A percentile compares a stretch with the other conserved stretches of the same genome.
Evolutionary conservation across 2,329 filamentous ascomycete species (phyloP).

Genomic region (Colletotrichum filicis): DNA sequence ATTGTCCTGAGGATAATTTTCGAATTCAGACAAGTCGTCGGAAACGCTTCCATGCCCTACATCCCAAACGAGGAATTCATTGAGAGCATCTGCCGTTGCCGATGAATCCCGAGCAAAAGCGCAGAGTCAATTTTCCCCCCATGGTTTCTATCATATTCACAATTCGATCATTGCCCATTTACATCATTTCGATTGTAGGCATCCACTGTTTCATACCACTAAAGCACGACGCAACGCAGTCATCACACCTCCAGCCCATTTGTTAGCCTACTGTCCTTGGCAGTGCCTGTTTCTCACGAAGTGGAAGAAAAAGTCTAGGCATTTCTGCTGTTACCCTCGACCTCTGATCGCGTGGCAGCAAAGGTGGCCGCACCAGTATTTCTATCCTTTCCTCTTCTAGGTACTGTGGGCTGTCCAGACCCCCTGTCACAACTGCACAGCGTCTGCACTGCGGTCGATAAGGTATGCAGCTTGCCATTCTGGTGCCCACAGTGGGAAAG

Average conservation of each 20-base stretch:
- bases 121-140: background rate
- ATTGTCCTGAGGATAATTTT: too few relatives aligned
- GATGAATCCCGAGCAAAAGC: background rate
- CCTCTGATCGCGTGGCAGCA: background rate
- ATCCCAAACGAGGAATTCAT: background rate
- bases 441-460: constrained; percentile 12
- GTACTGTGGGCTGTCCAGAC: background rate
- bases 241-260: background rate
- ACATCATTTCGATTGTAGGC: background rate
- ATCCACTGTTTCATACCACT: background rate
- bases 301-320: background rate
- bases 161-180: background rate
- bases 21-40: background rate
- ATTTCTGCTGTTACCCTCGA: background rate
- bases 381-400: constrained; percentile 4
- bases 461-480: background rate
- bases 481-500: background rate
- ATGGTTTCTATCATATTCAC: background rate
- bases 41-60: background rate
- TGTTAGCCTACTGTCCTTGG: background rate
- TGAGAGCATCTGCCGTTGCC: background rate
- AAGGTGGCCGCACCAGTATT: background rate
- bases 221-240: background rate
- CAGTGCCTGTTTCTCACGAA: background rate
- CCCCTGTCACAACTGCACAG: constrained; percentile 9